Evolutionary conservation across 2,329 filamentous ascomycete genomes (phyloP).

Genomic region (Alternaria gansuensis): DNA sequence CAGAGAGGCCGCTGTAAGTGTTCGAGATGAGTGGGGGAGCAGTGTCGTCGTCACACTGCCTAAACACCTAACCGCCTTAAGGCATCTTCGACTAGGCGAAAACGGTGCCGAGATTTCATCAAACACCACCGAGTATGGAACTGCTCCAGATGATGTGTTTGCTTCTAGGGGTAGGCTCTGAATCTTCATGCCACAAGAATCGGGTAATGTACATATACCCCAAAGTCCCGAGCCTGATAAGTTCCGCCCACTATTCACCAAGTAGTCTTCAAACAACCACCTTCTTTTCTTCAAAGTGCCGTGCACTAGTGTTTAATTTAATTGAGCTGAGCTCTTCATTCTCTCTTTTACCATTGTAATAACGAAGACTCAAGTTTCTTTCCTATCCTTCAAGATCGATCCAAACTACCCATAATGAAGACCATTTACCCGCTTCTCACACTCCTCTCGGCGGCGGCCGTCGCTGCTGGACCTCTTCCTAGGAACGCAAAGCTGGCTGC

Average conservation of each 20-base stretch:
- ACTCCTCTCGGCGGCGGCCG: slow-evolving; percentile 30
- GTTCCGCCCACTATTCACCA: slow-evolving; percentile 14
- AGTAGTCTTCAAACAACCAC: slow-evolving; percentile 20
- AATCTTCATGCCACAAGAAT: slow-evolving; percentile 15
- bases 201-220: slow-evolving; percentile 25
- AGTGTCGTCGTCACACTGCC: slow-evolving; percentile 18
- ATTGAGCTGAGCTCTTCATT: slow-evolving; percentile 38
- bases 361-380: slow-evolving; percentile 7
- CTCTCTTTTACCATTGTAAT: slow-evolving; percentile 23
- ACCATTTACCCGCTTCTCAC: slow-evolving; percentile 37
- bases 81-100: slow-evolving; percentile 19
- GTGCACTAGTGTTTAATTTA: slow-evolving; percentile 36
- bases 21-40: slow-evolving; percentile 28
- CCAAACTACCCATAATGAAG: slow-evolving; percentile 33
- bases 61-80: slow-evolving; percentile 23
- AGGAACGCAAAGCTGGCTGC: slow-evolving; percentile 8
- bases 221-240: slow-evolving; percentile 5
- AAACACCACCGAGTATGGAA: slow-evolving; percentile 26
- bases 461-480: slow-evolving; percentile 36
- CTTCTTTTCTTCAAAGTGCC: slow-evolving; percentile 32
- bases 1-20: slow-evolving; percentile 20
- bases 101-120: slow-evolving; percentile 19
- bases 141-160: slow-evolving; percentile 22
- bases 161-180: slow-evolving; percentile 16
- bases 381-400: slow-evolving; percentile 9